These are phyloP conservation scores for Coelastrella sp. DNA, from an alignment of 139 green algal genomes.

Conservation along the genomic window DNA sequence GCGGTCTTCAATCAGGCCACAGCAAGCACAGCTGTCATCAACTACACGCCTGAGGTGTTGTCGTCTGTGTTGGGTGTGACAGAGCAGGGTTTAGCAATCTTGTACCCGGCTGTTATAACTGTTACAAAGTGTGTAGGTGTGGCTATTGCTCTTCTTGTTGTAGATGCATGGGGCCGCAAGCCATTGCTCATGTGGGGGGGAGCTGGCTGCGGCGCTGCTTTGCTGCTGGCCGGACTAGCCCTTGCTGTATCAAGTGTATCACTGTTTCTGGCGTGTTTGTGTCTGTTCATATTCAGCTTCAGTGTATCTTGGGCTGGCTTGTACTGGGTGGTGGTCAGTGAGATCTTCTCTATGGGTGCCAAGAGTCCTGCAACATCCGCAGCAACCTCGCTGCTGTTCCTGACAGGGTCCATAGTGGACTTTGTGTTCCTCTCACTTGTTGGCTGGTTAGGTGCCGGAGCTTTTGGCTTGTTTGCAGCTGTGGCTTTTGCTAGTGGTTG, in stretches of 20 bases:
- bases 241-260: constrained; percentile 45
- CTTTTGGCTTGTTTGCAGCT: constrained; percentile 73
- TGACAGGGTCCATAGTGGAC: constrained; percentile 74
- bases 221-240: constrained; percentile 51
- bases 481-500: constrained; percentile 58
- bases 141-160: constrained; percentile 61
- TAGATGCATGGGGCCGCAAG: constrained; percentile 81
- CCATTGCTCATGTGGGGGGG: constrained; percentile 83
- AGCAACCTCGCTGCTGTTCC: constrained; percentile 76
- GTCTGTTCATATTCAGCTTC: constrained; percentile 86
- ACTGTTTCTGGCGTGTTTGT: constrained; percentile 71
- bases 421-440: constrained; percentile 80
- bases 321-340: constrained; percentile 87
- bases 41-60: constrained; percentile 83
- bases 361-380: constrained; percentile 58
- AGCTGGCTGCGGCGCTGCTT: constrained; percentile 45
- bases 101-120: constrained; percentile 66
- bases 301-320: constrained; percentile 75
- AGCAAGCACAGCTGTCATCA: constrained; percentile 82
- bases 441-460: constrained; percentile 51
- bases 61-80: constrained; percentile 8
- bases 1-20: constrained; percentile 83
- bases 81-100: constrained; percentile 31
- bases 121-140: constrained; percentile 73
- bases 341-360: constrained; percentile 81